Evolutionary conservation across 2,329 filamentous ascomycete species (phyloP).

Genomic region (Cladosporium sp.): DNA sequence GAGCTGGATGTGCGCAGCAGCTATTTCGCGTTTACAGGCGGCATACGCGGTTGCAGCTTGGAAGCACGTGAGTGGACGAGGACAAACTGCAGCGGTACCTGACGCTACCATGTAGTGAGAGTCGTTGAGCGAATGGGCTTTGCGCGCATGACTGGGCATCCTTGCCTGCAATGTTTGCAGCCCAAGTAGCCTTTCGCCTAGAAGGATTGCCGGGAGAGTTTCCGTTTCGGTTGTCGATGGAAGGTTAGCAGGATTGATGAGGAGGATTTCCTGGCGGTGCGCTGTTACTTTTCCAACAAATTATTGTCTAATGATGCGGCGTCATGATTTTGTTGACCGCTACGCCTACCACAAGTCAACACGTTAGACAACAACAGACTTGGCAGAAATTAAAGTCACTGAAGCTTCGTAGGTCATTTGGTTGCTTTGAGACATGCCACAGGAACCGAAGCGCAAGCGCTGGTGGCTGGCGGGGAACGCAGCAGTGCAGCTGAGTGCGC

Average conservation of each 20-base stretch:
- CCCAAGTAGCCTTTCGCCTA: slow-evolving; percentile 5
- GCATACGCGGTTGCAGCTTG: slow-evolving; percentile 1
- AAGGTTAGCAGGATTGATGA: neutral
- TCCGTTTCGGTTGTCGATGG: neutral
- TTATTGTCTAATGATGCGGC: neutral
- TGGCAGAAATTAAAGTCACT: neutral
- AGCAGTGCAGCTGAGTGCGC: slow-evolving; percentile 3
- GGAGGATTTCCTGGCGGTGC: neutral
- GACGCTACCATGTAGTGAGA: slow-evolving; percentile 1
- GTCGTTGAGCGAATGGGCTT: slow-evolving; percentile 8
- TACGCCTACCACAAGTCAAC: neutral
- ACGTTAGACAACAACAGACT: neutral
- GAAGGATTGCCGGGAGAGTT: slow-evolving; percentile 10
- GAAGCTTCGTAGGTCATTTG: neutral
- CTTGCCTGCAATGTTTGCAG: neutral
- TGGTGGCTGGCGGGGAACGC: slow-evolving; percentile 3
- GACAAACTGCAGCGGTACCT: slow-evolving; percentile 10
- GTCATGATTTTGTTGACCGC: neutral
- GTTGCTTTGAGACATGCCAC: slow-evolving; percentile 10
- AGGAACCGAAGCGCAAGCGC: slow-evolving; percentile 6
- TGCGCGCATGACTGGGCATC: slow-evolving; percentile 2
- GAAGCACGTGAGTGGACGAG: slow-evolving; percentile 10
- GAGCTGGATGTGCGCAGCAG: neutral
- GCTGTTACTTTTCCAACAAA: neutral
- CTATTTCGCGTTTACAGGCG: neutral